Base-by-base conservation (phyloP, 2,329 filamentous ascomycete genomes). In the Didymella pomorum region DNA sequence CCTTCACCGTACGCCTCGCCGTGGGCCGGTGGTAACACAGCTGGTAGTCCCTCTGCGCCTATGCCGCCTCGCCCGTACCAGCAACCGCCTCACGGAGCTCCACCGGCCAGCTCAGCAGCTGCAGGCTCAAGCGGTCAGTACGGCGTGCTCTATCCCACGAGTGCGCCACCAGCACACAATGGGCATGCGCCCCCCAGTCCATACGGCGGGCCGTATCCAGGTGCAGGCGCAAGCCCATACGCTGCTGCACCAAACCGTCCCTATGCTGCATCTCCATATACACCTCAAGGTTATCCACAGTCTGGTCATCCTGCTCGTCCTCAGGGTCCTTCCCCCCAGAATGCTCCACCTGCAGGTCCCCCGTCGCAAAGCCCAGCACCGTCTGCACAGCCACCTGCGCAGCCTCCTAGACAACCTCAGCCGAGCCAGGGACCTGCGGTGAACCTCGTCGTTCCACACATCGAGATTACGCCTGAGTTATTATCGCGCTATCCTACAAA, bases 1-100 rank as follows among this genome's bases (percentile, higher is more conserved):
- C 67, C 71, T 20, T 74, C 73, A 9, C 73, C 74, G 14, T 76
- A 76, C 45, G 69, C 73, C 3, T 77, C 74, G 11, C 74, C 74
- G 3, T 77, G 74, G 74, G 73, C 67, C 21, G 73, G 72, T 35
- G 72, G 72, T 2, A 70, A 69, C 42, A 51, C 65, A 12, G 66
- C 67, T 37, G 69, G 68, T n/a, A 71, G 68, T 33, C 70, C 70
- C 21, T 43, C 66, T 21, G 65, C 59, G 20, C 63, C 64, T 35
- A 67, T 65, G 50, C 65, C 71, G 21, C 68, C 71, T n/a, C 69
- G 69, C 2, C 70, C 74, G 10, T 76, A 75, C 58, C 68, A 70
- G 8, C 66, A 61, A 25, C 56, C 69, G 10, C 68, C 48, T 44
- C 63, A 69, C n/a, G 70, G 73, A 44, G 51, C 67, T 41, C 64